Evolutionary conservation across 2,329 filamentous ascomycete genomes (phyloP), one percentile per base, ranked within the genome.

Genomic region (Fusarium sp.): DNA sequence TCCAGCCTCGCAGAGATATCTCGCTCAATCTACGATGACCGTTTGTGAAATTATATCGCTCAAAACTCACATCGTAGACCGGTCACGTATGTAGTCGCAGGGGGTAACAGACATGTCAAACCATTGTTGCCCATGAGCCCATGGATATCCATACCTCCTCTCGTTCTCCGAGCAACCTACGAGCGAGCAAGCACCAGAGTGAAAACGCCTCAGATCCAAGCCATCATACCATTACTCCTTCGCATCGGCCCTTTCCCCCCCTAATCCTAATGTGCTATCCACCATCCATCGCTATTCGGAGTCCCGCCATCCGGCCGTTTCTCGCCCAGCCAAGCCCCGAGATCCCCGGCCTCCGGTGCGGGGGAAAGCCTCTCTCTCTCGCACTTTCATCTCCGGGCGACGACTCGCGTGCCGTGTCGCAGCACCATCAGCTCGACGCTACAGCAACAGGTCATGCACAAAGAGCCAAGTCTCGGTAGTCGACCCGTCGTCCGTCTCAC

Each of bases 251-350:
- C 43, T 65, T 59, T 73, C 41, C 56, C 35, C 14, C 43, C 10
- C 43, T 48, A 48, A 48, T 48, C 43, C 43, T 48, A 27, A 48
- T 48, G 23, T 43, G 41, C 14, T 57, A 34, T 35, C 32, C 54
- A 37, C 23, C 25, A 23, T 30, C 62, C 70, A 56, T 76, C 76
- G 76, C 76, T 79, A 73, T 78, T 78, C 77, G 77, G 77, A 70
- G 72, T 78, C 72, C 66, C 35, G 57, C 71, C 72, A 61, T 67
- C 70, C 66, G 70, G 65, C 54, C 65, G 59, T 68, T 64, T 65
- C 71, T 68, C 66, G 64, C 66, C 68, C 43, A 58, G 64, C 64
- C 69, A 67, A 64, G 32, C 62, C 65, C 75, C 63, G 62, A 71
- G 66, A 67, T 45, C 64, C 57, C 58, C 54, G 54, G 66, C 71